A percentile compares a stretch with the other conserved stretches of the same genome.
phyloP scores from a whole-genome alignment of 2,329 filamentous ascomycete genomes.

The Zopfia rhizophila region DNA sequence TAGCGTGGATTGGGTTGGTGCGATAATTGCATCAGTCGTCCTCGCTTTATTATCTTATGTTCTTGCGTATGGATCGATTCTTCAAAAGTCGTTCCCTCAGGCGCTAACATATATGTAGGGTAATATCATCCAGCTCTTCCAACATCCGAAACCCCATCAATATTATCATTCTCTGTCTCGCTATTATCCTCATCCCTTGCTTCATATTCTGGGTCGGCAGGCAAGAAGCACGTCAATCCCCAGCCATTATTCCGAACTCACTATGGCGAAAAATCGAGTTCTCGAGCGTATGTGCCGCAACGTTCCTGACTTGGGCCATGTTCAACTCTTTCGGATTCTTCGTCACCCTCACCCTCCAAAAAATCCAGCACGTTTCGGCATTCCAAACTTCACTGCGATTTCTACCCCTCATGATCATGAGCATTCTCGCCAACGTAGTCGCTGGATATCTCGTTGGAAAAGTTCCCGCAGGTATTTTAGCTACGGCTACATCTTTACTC shows the following conservation, averaged over 20 bases:
- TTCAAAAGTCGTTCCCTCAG: too few species aligned
- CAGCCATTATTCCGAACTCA: slow-evolving; percentile 6
- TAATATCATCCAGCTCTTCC: slow-evolving; percentile 1
- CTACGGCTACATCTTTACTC: too few species aligned
- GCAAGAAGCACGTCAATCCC: background rate
- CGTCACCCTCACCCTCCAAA: slow-evolving; percentile 4
- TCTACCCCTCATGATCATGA: background rate
- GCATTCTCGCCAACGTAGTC: too few species aligned
- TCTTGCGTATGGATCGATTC: too few species aligned
- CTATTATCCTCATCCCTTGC: background rate
- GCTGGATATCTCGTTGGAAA: too few species aligned
- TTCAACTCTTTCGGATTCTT: too few species aligned
- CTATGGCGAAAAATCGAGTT: slow-evolving; percentile 4
- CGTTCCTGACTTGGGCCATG: slow-evolving; percentile 1
- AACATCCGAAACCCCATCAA: slow-evolving; percentile 1
- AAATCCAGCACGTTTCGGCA: slow-evolving; percentile 2
- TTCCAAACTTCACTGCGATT: background rate
- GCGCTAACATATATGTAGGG: too few species aligned
- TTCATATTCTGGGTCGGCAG: slow-evolving; percentile 3
- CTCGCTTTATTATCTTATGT: slow-evolving; percentile 1
- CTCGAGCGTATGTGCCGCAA: background rate
- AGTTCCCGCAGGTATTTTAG: too few species aligned
- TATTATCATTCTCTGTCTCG: slow-evolving; percentile 1
- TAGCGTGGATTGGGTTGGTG: slow-evolving; percentile 12
- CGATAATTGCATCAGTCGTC: background rate